Evolutionary conservation across 2,329 filamentous ascomycete genomes (phyloP), one percentile per base, ranked within the genome.

Genomic region (Colletotrichum incanum): DNA sequence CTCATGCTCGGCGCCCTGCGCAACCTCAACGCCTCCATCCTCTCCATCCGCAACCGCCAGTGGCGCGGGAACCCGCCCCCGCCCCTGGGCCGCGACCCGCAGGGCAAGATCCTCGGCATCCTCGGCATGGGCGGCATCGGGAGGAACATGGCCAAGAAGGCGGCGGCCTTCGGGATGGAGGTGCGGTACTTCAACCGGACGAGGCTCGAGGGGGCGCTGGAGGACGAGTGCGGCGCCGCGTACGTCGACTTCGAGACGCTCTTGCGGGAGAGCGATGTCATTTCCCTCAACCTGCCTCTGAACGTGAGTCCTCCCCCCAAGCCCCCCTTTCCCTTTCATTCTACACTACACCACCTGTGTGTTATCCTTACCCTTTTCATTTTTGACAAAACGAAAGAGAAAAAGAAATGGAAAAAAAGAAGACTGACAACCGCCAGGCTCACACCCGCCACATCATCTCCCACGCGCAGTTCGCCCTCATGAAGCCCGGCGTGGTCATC

Each of bases 51-150:
- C 45, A 84, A 87, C 28, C 91, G 92, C 0, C 83, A 89, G 69
- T 97, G 93, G 92, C 87, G 90, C 64, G 93, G 93, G 5, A 79
- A 81, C 5, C 84, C 86, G 3, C 80, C 84, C 8, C 86, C 88
- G 0, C 86, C 91, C 0, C 83, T 91, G 7, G 94, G 94, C 16
- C 93, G 93, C 78, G 94, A 96, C 78, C 94, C 94, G 1, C 87
- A 93, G 80, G 93, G 93, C 45, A 96, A 96, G 81, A 84, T 91
- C 1, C 86, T 97, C 6, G 94, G 94, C 0, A 94, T 97, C 72
- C 80, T 97, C 50, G 94, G 94, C 8, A 96, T 96, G 93, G 94
- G 94, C 26, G 93, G 94, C 2, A 96, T 97, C 73, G 94, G 94
- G 0, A 86, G 92, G 45, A 94, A 94, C 77, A 82, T 96, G 76